phyloP scores from a whole-genome alignment of 139 green algal genomes.

The Nannochloris sp. region DNA sequence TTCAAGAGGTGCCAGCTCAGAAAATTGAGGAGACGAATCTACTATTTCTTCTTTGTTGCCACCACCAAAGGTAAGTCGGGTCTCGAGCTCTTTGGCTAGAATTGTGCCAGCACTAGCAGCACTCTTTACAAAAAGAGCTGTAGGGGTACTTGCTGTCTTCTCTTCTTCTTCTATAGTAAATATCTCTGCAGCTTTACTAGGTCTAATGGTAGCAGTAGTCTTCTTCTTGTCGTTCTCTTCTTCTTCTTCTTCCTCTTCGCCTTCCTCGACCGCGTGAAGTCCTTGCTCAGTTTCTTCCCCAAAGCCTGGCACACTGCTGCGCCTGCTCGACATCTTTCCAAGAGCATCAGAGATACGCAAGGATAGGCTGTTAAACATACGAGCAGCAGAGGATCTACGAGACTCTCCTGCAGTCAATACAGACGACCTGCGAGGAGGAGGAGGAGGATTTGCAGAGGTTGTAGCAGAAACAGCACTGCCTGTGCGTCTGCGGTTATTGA shows the following conservation, averaged over 20 bases:
- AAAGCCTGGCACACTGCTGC: conserved; percentile 1
- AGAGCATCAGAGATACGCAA: conserved; percentile 24
- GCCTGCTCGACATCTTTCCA: neutral
- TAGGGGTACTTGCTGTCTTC: too few species aligned
- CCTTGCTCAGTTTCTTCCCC: neutral
- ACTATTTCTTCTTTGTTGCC: too few species aligned
- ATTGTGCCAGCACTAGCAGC: too few species aligned
- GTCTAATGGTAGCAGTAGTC: neutral
- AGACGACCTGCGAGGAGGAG: conserved; percentile 4
- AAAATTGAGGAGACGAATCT: neutral
- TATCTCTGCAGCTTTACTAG: neutral
- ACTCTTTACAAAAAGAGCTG: too few species aligned
- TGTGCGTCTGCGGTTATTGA: neutral
- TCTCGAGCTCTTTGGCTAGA: conserved; percentile 2
- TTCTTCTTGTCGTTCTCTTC: neutral
- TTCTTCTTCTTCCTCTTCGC: neutral
- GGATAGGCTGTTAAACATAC: conserved; percentile 19
- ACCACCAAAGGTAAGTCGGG: neutral
- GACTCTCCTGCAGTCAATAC: neutral
- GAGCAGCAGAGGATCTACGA: neutral
- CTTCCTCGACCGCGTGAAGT: neutral
- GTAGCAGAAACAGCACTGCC: neutral
- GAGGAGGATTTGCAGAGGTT: neutral
- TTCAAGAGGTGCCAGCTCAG: conserved; percentile 37
- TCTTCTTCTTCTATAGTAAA: neutral